Percentiles rank a stretch among this genome's conserved stretches.
phyloP scores from a whole-genome alignment of 2,329 filamentous ascomycete species.

The Huntiella moniliformis region DNA sequence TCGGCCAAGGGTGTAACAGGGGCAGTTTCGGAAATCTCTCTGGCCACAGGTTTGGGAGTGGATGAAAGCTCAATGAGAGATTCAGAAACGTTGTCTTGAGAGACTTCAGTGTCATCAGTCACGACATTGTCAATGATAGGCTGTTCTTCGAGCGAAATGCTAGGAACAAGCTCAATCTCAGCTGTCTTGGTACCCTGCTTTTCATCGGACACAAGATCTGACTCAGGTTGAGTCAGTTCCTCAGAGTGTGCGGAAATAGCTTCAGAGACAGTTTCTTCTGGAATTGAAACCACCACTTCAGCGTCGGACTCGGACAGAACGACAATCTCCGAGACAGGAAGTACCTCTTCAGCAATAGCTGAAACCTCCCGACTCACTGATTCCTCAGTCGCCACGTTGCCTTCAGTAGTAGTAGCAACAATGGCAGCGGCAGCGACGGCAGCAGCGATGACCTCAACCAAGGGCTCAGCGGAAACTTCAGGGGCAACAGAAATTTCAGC shows the following conservation, averaged over 20 bases:
- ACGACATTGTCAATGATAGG: not conserved
- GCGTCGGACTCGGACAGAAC: no score
- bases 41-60: not conserved
- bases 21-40: not conserved
- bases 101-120: not conserved
- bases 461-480: not conserved
- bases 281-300: not conserved
- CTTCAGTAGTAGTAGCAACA: not conserved
- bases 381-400: not conserved
- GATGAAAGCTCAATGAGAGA: not conserved
- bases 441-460: not conserved
- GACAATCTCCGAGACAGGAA: no score
- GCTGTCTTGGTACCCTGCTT: not conserved
- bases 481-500: not conserved
- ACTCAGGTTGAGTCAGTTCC: no score
- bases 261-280: not conserved
- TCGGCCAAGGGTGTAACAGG: not conserved
- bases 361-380: not conserved
- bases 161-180: not conserved
- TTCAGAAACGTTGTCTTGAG: not conserved
- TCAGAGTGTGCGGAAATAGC: not conserved
- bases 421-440: constrained; percentile 1
- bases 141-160: not conserved
- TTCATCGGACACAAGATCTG: no score
- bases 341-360: no score